These are phyloP conservation scores for Terfezia boudieri DNA, from an alignment of 495 filamentous ascomycete genomes.

Conservation along the genomic window DNA sequence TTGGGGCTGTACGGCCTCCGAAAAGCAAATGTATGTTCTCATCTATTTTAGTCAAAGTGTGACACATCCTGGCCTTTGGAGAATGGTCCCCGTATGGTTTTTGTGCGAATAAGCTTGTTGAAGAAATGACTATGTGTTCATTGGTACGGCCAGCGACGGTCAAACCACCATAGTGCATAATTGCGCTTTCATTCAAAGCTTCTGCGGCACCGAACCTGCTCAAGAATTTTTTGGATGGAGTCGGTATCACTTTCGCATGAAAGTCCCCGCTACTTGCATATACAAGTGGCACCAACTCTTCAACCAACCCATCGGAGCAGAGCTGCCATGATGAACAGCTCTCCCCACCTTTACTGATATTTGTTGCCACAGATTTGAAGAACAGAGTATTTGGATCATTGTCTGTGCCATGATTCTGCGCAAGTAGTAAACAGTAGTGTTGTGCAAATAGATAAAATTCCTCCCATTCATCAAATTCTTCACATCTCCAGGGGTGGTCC, in stretches of 20 bases:
- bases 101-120: background rate
- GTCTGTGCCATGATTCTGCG: constrained; percentile 18
- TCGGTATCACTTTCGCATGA: no score
- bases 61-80: constrained; percentile 44
- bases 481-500: constrained; percentile 36
- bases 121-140: background rate
- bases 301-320: no score
- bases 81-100: background rate
- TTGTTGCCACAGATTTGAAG: no score
- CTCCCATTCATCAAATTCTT: constrained; percentile 92
- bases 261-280: no score
- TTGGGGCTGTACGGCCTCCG: constrained; percentile 57
- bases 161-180: constrained; percentile 38
- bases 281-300: no score
- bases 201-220: constrained; percentile 26
- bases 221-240: no score
- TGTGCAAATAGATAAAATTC: constrained; percentile 69
- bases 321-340: no score
- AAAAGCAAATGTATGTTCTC: constrained; percentile 31
- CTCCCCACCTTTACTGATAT: no score
- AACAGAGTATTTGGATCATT: no score
- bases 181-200: constrained; percentile 18
- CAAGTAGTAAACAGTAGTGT: constrained; percentile 68
- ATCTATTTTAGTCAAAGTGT: constrained; percentile 42
- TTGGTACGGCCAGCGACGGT: constrained; percentile 20